Percentiles rank a stretch among this genome's conserved stretches.
phyloP scores from a whole-genome alignment of 805 yeast genomes.

The Candida suzukii region DNA sequence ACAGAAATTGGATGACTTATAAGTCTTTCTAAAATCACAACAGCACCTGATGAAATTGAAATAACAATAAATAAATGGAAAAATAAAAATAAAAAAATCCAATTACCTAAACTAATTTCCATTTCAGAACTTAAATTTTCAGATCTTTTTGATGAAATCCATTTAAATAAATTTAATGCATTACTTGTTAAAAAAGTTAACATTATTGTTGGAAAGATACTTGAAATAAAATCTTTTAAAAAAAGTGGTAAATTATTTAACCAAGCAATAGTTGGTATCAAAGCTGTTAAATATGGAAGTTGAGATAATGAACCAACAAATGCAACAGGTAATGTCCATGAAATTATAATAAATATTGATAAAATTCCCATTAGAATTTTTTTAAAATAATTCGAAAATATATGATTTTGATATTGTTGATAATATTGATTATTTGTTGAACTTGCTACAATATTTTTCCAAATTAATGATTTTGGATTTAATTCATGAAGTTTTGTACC shows the following conservation, averaged over 20 bases:
- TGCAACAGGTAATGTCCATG: constrained; percentile 81
- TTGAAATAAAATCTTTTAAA: constrained; percentile 46
- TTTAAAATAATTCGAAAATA: constrained; percentile 28
- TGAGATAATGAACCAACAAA: constrained; percentile 73
- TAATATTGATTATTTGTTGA: constrained; percentile 24
- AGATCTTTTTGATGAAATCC: constrained; percentile 49
- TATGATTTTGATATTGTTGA: too few relatives aligned
- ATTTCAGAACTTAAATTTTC: constrained; percentile 53
- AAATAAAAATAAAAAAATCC: constrained; percentile 74
- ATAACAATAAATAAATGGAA: constrained; percentile 82
- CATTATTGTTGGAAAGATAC: constrained; percentile 61
- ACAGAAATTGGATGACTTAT: constrained; percentile 66
- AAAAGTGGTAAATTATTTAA: constrained; percentile 47
- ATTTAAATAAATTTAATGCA: constrained; percentile 52
- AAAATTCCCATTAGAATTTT: constrained; percentile 36
- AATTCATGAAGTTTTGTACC: constrained; percentile 30
- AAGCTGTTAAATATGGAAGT: constrained; percentile 52
- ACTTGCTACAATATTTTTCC: constrained; percentile 50
- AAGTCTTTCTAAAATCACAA: constrained; percentile 53
- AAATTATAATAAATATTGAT: constrained; percentile 40
- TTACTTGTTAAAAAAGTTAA: constrained; percentile 56
- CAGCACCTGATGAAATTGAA: constrained; percentile 74
- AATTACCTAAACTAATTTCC: constrained; percentile 65
- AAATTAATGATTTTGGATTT: constrained; percentile 61
- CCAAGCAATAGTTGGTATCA: constrained; percentile 57